Base-by-base conservation (phyloP, 345 rosid genomes). In the Brassica cretica region DNA sequence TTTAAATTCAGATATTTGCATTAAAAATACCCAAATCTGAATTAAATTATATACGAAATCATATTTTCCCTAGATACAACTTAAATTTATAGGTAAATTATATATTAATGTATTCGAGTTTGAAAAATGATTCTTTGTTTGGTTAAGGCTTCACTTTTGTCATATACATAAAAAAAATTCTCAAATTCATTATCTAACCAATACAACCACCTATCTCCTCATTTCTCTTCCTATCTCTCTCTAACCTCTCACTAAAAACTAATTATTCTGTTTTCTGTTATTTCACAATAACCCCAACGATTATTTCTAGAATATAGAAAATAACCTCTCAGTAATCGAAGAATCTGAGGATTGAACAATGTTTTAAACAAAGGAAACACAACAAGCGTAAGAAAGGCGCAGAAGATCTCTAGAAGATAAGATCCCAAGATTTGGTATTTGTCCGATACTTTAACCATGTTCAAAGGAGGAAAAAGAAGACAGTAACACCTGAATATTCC, bases 401-500 rank as follows among this genome's bases (percentile, higher is more conserved):
- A 79, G 24, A 79, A 74, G 75, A 74, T 79, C 76, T 75, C 64
- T 41, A 18, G 4, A 46, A 64, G 80, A 80, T 80, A 74, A 64
- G 71, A 80, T 64, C 73, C 76, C 14, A 75, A 70, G 69, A 80
- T 70, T 75, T 70, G 76, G 72, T 64, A 70, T 56, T 27, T 53
- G 37, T 74, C 61, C 68, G 49, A 70, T 80, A 65, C 82, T 79
- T 29, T 74, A 69, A 79, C 79, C 51, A 74, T 73, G 70, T 79
- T 79, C 82, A 79, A 73, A 79, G 70, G 35, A 61, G 58, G 53
- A 74, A 25, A 30, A 80, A 70, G 76, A 64, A 80, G 75, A 79
- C 75, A 75, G 44, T 69, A 80, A 80, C 79, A 70, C 80, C 83
- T 80, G 80, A 80, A 80, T 80, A 75, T 80, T 80, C 83, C 55